phyloP scores from a whole-genome alignment of 495 filamentous ascomycete genomes.

The Penicillium desertorum region DNA sequence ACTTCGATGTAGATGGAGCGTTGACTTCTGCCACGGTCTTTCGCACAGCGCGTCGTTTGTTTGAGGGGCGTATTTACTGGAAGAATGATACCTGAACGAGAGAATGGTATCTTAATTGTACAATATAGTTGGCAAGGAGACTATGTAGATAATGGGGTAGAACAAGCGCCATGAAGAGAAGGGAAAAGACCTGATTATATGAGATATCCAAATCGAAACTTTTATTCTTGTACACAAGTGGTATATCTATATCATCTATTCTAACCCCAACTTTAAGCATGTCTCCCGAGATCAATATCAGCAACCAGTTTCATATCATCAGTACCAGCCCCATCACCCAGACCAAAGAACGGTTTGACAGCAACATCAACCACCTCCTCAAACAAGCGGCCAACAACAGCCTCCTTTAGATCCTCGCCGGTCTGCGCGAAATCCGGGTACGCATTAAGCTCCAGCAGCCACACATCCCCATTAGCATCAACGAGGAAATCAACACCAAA shows the following conservation, averaged over 20 bases:
- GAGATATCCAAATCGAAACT: conserved; percentile 3
- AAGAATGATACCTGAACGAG: conserved; percentile 28
- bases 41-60: conserved; percentile 56
- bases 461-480: conserved; percentile 60
- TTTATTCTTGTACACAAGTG: conserved; percentile 10
- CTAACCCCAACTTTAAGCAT: conserved; percentile 15
- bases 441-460: conserved; percentile 90
- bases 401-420: conserved; percentile 63
- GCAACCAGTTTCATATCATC: conserved; percentile 53
- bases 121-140: background rate
- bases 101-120: background rate
- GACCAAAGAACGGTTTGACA: conserved; percentile 61
- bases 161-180: background rate
- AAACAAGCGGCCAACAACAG: conserved; percentile 72
- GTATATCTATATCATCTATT: conserved; percentile 9
- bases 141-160: too few relatives aligned
- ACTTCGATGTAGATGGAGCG: conserved; percentile 38
- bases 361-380: conserved; percentile 65
- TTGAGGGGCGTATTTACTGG: conserved; percentile 57
- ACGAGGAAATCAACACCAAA: conserved; percentile 92
- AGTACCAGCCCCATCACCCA: conserved; percentile 27
- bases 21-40: conserved; percentile 52
- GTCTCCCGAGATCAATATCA: conserved; percentile 62
- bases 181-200: background rate
- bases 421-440: conserved; percentile 96